Conservation (phyloP, 2,329 filamentous ascomycete genomes). For the Colletotrichum sansevieriae region DNA sequence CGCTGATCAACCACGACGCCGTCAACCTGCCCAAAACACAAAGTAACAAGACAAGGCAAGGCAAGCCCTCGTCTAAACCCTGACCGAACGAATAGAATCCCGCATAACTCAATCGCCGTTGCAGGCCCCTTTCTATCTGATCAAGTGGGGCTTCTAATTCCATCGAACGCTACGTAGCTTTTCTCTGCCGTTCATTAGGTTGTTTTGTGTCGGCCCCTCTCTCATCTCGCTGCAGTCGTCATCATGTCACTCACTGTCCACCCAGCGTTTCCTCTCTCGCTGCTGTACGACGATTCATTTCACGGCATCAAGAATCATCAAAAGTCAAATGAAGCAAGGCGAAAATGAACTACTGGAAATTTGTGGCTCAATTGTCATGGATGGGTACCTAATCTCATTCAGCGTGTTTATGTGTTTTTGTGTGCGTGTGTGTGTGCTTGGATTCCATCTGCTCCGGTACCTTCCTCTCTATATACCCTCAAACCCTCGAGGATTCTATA, state of each 20-base stretch:
- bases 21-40: not conserved
- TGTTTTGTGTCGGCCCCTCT: constrained; percentile 24
- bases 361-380: not conserved
- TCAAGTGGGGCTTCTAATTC: constrained; percentile 1
- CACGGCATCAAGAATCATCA: no score
- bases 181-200: not conserved
- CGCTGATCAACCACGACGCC: not conserved
- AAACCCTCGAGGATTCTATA: constrained; percentile 18
- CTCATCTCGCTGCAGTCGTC: constrained; percentile 28
- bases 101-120: constrained; percentile 34
- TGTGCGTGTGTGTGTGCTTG: not conserved
- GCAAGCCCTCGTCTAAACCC: constrained; percentile 11
- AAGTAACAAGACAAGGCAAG: not conserved
- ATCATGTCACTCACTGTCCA: not conserved
- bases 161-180: constrained; percentile 29
- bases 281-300: no score
- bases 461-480: constrained; percentile 10
- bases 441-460: not conserved
- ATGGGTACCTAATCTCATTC: not conserved
- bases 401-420: no score
- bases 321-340: no score
- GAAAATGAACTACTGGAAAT: no score
- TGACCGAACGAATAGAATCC: not conserved
- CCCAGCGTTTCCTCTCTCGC: not conserved
- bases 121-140: constrained; percentile 25